A percentile compares a stretch with the other conserved stretches of the same genome.
phyloP scores from a whole-genome alignment of 202 grass and related monocot species.

The Carex arenaria region DNA sequence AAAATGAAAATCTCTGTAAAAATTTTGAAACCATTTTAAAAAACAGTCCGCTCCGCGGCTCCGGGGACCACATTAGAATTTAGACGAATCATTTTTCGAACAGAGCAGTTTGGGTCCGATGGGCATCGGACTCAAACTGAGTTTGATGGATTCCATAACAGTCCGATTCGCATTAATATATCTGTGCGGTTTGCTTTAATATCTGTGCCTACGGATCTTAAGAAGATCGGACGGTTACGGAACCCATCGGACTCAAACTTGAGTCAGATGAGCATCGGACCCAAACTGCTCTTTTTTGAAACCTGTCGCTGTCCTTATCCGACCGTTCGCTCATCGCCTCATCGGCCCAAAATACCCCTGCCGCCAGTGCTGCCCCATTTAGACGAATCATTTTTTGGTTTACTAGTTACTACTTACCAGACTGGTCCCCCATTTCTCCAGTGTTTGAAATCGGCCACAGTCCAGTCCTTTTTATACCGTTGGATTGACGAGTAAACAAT shows the following conservation, averaged over 20 bases:
- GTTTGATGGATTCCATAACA: too few relatives aligned
- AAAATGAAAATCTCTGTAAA: background rate
- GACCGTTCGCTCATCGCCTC: background rate
- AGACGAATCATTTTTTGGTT: background rate
- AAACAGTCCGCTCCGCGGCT: conserved; percentile 4
- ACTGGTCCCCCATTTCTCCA: background rate
- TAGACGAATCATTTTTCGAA: background rate
- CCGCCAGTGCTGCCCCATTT: background rate
- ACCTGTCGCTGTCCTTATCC: background rate
- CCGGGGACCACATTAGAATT: background rate
- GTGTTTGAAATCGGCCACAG: background rate
- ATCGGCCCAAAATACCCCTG: background rate
- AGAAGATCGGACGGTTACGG: too few relatives aligned
- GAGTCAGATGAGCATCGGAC: too few relatives aligned
- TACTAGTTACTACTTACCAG: background rate
- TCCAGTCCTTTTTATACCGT: background rate
- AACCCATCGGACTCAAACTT: too few relatives aligned
- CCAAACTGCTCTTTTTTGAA: too few relatives aligned
- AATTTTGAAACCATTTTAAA: conserved; percentile 30
- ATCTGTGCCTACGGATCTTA: too few relatives aligned
- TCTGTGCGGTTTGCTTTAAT: too few relatives aligned
- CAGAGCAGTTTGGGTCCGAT: too few relatives aligned
- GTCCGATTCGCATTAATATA: too few relatives aligned
- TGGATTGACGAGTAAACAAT: background rate
- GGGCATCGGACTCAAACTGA: too few relatives aligned